Base-by-base conservation (phyloP, 2,329 filamentous ascomycete genomes). In the Huntiella moniliformis region DNA sequence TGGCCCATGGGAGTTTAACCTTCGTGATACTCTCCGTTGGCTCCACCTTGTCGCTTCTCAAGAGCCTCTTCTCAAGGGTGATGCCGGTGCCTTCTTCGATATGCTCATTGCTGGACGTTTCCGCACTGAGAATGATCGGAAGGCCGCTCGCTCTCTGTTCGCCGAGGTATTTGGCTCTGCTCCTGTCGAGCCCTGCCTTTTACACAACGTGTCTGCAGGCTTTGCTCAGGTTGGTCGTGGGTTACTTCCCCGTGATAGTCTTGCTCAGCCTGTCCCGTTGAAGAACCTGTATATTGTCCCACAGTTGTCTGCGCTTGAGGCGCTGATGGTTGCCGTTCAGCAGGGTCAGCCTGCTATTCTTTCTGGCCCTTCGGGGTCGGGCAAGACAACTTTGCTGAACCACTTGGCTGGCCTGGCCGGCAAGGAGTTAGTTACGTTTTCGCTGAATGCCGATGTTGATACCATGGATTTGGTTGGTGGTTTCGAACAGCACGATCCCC, bases 401-500 rank as follows among this genome's bases (percentile, higher is more conserved):
- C 79, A 88, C 52, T 68, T 94, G 22, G 87, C 91, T n/a, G 78
- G 81, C 10, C 63, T 81, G 17, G 74, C 75, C 37, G 91, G 91
- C 17, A 80, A 80, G 46, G 68, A 76, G 1, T 65, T 96, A 3
- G 73, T 87, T 31, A 81, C 85, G 12, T 83, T 96, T 54, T 78
- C 87, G 1, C 76, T 98, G 63, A 98, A 94, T 57, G 80, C 87
- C 5, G 92, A 98, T 55, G 82, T 94, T 38, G 91, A 98, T 59
- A 87, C 88, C 1, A 94, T 94, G 77, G 91, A 98, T 61, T 74
- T 98, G 47, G 84, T 98, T 47, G 91, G 91, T 56, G 91, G 91
- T 0, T 98, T 94, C 57, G 91, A 98, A 59, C 91, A 98, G 61
- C 78, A 84, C 13, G 91, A 98, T 57, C 77, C 83, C 16, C 69